Percentiles rank a stretch among this genome's conserved stretches.
Evolutionary conservation across 2,329 filamentous ascomycete genomes (phyloP).

Genomic region (Westerdykella sp.): DNA sequence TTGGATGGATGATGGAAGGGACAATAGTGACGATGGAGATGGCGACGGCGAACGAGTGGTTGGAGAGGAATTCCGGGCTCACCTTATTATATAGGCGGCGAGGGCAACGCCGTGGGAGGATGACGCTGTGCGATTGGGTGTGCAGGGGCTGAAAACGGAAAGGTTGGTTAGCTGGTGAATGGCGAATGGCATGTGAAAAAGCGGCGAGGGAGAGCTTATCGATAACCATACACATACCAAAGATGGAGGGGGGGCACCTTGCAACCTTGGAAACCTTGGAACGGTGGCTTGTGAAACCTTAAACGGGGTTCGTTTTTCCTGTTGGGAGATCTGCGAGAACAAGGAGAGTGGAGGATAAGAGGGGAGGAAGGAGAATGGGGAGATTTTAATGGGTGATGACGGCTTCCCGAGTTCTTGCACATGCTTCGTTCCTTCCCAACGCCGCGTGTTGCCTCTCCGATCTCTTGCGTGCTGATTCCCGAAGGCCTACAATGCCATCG

Average conservation of each 20-base stretch:
- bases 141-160: neutral
- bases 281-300: too few species aligned
- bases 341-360: neutral
- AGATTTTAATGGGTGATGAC: neutral
- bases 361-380: neutral
- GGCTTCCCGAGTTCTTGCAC: too few species aligned
- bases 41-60: neutral
- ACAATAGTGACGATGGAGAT: neutral
- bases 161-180: constrained; percentile 2
- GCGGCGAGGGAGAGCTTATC: constrained; percentile 2
- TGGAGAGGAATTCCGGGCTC: neutral
- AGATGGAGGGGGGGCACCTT: neutral
- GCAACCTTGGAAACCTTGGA: too few species aligned
- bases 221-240: constrained; percentile 5
- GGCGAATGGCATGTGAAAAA: constrained; percentile 13
- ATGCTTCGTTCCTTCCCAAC: too few species aligned
- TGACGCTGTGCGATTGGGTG: neutral
- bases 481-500: neutral
- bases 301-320: too few species aligned
- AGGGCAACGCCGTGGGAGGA: neutral
- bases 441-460: too few species aligned
- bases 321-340: too few species aligned
- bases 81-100: neutral
- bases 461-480: too few species aligned
- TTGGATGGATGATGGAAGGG: neutral